phyloP scores from a whole-genome alignment of 2,329 filamentous ascomycete species.

The Fusarium vanettenii region DNA sequence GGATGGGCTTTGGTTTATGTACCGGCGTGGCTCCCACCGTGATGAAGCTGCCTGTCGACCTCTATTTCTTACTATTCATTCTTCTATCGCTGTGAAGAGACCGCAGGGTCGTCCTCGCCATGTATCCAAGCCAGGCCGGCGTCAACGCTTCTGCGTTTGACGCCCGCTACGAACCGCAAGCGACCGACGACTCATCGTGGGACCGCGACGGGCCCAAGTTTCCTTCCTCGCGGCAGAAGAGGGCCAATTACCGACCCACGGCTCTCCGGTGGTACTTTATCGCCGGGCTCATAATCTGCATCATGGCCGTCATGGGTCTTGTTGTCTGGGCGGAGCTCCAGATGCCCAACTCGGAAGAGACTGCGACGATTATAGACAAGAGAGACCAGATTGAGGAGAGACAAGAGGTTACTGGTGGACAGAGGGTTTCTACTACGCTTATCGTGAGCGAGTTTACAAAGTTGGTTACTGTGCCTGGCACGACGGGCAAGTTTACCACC shows the following conservation, averaged over 20 bases:
- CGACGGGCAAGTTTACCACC: constrained; percentile 36
- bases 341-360: constrained; percentile 41
- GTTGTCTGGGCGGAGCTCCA: constrained; percentile 37
- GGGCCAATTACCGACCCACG: constrained; percentile 39
- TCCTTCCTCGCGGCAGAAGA: constrained; percentile 21
- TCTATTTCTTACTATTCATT: background rate
- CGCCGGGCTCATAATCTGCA: constrained; percentile 22
- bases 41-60: background rate
- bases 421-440: constrained; percentile 25
- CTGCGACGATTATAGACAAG: constrained; percentile 33
- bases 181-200: constrained; percentile 38
- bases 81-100: background rate
- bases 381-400: constrained; percentile 14
- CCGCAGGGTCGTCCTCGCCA: constrained; percentile 4
- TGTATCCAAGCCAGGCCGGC: constrained; percentile 36
- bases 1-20: background rate
- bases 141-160: constrained; percentile 20
- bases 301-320: constrained; percentile 36
- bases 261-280: constrained; percentile 43
- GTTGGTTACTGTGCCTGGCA: constrained; percentile 34
- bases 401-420: background rate
- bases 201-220: constrained; percentile 26
- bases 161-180: constrained; percentile 39
- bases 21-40: background rate
- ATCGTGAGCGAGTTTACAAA: constrained; percentile 27